Conservation (phyloP, 2,329 filamentous ascomycete species). For the Rutstroemia sp. region DNA sequence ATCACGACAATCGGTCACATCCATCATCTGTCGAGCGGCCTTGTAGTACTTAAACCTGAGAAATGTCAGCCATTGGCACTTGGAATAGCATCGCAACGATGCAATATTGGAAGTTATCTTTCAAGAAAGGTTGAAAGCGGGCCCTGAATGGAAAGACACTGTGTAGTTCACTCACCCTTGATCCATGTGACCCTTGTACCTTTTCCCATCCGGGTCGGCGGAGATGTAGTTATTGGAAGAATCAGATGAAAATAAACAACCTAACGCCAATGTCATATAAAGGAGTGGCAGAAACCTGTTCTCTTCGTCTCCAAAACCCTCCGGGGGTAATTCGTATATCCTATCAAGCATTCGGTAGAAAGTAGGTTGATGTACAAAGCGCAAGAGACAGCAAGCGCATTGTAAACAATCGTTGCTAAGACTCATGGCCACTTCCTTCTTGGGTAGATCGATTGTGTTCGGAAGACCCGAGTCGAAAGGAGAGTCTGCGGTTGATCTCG, state of each 20-base stretch:
- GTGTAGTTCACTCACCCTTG: conserved; percentile 41
- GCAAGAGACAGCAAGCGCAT: conserved; percentile 50
- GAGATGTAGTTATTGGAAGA: conserved; percentile 36
- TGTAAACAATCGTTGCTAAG: conserved; percentile 50
- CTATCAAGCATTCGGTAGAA: conserved; percentile 73
- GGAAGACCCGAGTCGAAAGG: conserved; percentile 26
- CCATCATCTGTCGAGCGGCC: conserved; percentile 57
- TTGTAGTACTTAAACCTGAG: conserved; percentile 68
- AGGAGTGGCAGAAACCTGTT: conserved; percentile 62
- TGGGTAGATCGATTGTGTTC: conserved; percentile 57
- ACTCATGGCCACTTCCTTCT: conserved; percentile 46
- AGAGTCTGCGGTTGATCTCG: conserved; percentile 25
- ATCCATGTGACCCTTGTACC: conserved; percentile 45
- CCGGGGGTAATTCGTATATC: conserved; percentile 63
- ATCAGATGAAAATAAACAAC: conserved; percentile 63
- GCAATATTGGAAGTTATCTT: no score
- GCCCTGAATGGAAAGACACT: neutral
- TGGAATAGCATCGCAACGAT: neutral
- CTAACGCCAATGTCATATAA: conserved; percentile 63
- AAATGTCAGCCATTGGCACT: conserved; percentile 6
- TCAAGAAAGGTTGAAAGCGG: no score
- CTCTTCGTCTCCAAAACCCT: conserved; percentile 57
- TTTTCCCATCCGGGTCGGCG: conserved; percentile 36
- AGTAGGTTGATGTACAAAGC: conserved; percentile 72
- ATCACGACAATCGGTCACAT: conserved; percentile 64